Percentiles rank a stretch among this genome's conserved stretches.
These are phyloP conservation scores for Triticum timopheevii DNA, from an alignment of 176 grass and related monocot genomes.

Conservation along the genomic window DNA sequence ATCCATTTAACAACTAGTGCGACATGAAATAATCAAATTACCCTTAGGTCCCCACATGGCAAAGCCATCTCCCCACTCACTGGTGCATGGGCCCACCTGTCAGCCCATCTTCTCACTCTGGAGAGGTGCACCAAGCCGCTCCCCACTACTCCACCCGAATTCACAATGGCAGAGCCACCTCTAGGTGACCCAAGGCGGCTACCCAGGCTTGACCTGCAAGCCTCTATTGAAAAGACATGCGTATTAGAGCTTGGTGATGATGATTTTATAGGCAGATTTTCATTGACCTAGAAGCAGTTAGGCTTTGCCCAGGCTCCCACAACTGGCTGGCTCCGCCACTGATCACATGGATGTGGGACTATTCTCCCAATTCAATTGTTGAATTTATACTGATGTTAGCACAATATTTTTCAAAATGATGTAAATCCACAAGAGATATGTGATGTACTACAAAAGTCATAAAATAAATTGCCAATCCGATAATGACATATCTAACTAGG, in stretches of 20 bases:
- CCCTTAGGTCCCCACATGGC: not conserved
- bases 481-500: not conserved
- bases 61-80: not conserved
- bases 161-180: not conserved
- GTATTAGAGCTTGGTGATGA: not conserved
- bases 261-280: not conserved
- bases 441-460: not conserved
- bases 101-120: not conserved
- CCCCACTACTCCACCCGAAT: not conserved
- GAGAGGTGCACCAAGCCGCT: not conserved
- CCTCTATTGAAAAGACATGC: too few species aligned
- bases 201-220: too few species aligned
- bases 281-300: not conserved
- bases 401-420: not conserved
- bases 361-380: not conserved
- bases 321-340: too few species aligned
- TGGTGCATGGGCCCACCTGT: not conserved
- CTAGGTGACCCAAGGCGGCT: too few species aligned
- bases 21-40: not conserved
- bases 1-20: not conserved
- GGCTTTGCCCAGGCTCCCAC: too few species aligned
- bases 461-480: not conserved
- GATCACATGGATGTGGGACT: not conserved
- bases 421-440: not conserved
- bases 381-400: not conserved